phyloP scores from a whole-genome alignment of 208 protist genomes.

The Leishmania major region DNA sequence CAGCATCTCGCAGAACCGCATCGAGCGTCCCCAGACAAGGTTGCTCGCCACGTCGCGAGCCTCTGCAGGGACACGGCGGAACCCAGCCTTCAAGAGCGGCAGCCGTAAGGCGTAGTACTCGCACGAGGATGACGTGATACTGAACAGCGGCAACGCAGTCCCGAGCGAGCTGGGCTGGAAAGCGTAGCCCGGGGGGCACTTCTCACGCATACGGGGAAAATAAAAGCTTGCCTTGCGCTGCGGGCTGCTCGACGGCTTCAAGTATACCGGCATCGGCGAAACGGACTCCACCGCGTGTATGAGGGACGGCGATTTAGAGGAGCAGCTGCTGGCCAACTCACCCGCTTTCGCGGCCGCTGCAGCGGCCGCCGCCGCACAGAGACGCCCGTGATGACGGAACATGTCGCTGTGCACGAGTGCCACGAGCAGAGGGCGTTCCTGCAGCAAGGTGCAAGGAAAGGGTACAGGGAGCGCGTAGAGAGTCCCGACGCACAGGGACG shows the following conservation, averaged over 20 bases:
- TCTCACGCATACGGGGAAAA: slow-evolving; percentile 76
- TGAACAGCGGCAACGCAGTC: slow-evolving; percentile 69
- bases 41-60: slow-evolving; percentile 48
- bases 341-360: neutral
- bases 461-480: neutral
- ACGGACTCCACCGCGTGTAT: slow-evolving; percentile 14
- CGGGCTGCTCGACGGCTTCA: slow-evolving; percentile 71
- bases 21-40: slow-evolving; percentile 78
- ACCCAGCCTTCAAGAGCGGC: slow-evolving; percentile 86
- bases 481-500: neutral
- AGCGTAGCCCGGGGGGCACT: neutral
- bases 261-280: slow-evolving; percentile 48
- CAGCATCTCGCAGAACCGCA: slow-evolving; percentile 42
- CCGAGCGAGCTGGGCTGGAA: slow-evolving; percentile 55
- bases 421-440: too few species aligned
- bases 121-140: slow-evolving; percentile 82
- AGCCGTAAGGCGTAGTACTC: slow-evolving; percentile 96
- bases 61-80: slow-evolving; percentile 52
- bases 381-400: neutral
- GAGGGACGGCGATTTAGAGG: slow-evolving; percentile 1
- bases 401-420: neutral
- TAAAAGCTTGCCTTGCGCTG: slow-evolving; percentile 79
- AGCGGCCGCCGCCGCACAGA: neutral
- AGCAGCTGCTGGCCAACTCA: neutral
- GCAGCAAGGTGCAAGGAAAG: neutral